These are phyloP conservation scores for Stephania yunnanensis DNA, from an alignment of 164 flowering plant genomes.

Conservation along the genomic window DNA sequence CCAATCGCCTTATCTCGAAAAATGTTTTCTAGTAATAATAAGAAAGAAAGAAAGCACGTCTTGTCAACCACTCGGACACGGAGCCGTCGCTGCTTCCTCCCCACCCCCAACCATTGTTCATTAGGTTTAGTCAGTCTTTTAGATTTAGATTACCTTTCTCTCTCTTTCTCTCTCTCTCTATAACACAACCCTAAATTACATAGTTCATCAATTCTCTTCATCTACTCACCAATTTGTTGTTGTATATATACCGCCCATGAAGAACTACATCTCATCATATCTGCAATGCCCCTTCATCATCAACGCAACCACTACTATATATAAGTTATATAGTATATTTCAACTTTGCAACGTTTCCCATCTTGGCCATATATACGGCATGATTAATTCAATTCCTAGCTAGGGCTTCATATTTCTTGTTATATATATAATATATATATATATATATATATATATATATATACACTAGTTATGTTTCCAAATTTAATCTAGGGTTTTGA, in stretches of 20 bases:
- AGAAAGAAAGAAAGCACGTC: not conserved
- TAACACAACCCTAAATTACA: not conserved
- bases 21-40: not conserved
- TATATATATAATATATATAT: too few relatives aligned
- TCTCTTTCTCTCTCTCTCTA: not conserved
- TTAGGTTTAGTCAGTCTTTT: too few relatives aligned
- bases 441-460: too few relatives aligned
- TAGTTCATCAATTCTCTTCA: not conserved
- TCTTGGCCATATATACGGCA: not conserved
- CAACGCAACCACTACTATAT: too few relatives aligned
- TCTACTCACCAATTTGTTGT: too few relatives aligned
- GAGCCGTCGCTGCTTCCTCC: not conserved
- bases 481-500: conserved; percentile 6
- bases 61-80: conserved; percentile 9
- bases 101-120: too few relatives aligned
- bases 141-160: not conserved
- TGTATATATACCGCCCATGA: too few relatives aligned
- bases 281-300: too few relatives aligned
- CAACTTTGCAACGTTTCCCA: conserved; percentile 2
- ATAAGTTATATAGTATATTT: too few relatives aligned
- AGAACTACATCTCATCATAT: too few relatives aligned
- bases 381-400: not conserved
- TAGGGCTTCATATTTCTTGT: not conserved
- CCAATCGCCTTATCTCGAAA: conserved; percentile 9
- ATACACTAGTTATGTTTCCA: too few relatives aligned